Percentiles rank a stretch among this genome's conserved stretches.
phyloP scores from a whole-genome alignment of 257 asterid genomes.

The Penstemon barbatus region DNA sequence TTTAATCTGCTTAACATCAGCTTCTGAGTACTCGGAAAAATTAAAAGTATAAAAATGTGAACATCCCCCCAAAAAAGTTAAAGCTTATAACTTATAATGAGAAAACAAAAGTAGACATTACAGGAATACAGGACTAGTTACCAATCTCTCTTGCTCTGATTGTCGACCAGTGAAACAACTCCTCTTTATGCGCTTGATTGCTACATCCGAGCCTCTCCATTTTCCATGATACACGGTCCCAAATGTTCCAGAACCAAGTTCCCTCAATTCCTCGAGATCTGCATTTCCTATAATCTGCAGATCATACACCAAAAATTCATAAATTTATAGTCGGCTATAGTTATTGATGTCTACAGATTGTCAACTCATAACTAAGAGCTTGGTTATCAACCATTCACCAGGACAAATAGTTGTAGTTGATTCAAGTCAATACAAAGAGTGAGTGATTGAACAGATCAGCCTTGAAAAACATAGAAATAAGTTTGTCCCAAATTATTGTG shows the following conservation, averaged over 20 bases:
- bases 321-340: constrained; percentile 18
- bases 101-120: neutral
- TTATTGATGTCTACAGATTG: neutral
- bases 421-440: constrained; percentile 1
- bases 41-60: constrained; percentile 4
- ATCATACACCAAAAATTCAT: constrained; percentile 18
- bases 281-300: constrained; percentile 49
- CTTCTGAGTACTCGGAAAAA: constrained; percentile 14
- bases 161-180: constrained; percentile 78
- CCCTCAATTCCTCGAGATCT: constrained; percentile 60
- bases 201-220: constrained; percentile 85
- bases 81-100: constrained; percentile 12
- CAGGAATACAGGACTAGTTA: constrained; percentile 29
- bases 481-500: neutral
- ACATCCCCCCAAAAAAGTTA: neutral
- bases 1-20: constrained; percentile 19
- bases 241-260: constrained; percentile 66
- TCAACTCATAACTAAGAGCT: constrained; percentile 13
- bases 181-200: constrained; percentile 81
- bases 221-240: constrained; percentile 68
- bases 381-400: neutral
- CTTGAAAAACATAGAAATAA: neutral
- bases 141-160: constrained; percentile 89
- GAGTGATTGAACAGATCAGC: neutral
- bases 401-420: neutral